Base-by-base conservation (phyloP, 2,329 filamentous ascomycete species). In the Phaeosphaeriaceae sp. region DNA sequence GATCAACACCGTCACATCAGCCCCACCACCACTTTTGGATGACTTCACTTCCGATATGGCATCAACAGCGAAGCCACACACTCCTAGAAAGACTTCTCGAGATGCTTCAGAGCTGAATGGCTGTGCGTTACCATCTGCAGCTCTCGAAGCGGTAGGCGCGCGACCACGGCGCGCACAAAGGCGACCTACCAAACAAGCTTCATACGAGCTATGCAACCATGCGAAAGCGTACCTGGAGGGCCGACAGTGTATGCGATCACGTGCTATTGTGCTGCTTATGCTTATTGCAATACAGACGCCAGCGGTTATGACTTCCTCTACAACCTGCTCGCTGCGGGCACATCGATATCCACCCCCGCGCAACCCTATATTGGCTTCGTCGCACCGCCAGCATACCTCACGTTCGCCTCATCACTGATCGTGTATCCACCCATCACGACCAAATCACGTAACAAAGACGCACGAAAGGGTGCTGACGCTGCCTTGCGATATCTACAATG, bases 401-500 rank as follows among this genome's bases (percentile, higher is more conserved):
- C 91, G 7, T 82, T 97, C 9, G 84, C 93, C n/a, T 87, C 85
- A 45, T 95, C 92, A 1, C 82, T 97, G n/a, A 78, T 89, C n/a
- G 85, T 95, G 15, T 92, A 97, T 70, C 94, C 94, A 0, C 80
- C 82, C 22, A 86, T 91, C 63, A 97, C 93, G 1, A 95, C 89
- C 2, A 88, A 91, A 50, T 85, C 89, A 3, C 83, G 84, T 25
- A 85, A 87, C 9, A 70, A 79, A 13, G 88, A 90, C 20, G 85
- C 87, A 53, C 77, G 84, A 52, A 83, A 88, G 49, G 86, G 91
- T 10, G 83, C 91, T 2, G 84, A 88, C 53, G 82, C 87, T 40
- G 88, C 93, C 1, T 79, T 94, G 27, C 82, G 83, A 40, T 91
- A 95, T 57, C 83, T 98, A 1, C 88, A 86, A 52, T 86, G 88